A percentile compares a stretch with the other conserved stretches of the same genome.
phyloP scores from a whole-genome alignment of 2,329 filamentous ascomycete species.

The Lachnum nothofagi region DNA sequence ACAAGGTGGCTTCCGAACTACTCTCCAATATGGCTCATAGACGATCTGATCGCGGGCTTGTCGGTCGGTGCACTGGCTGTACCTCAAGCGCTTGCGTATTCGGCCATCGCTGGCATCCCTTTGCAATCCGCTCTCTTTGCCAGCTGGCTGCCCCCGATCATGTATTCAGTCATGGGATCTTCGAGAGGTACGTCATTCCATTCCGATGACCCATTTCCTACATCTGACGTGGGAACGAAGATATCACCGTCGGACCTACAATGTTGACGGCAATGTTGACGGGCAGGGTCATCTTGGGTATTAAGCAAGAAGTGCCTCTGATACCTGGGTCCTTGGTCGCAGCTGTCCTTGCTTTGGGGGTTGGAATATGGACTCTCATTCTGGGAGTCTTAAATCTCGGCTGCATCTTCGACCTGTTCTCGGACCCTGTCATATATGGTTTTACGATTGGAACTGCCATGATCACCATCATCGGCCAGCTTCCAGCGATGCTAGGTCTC shows the following conservation, averaged over 20 bases:
- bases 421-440: slow-evolving; percentile 57
- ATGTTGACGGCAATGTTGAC: slow-evolving; percentile 61
- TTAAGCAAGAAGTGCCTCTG: slow-evolving; percentile 38
- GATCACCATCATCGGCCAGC: slow-evolving; percentile 60
- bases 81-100: slow-evolving; percentile 55
- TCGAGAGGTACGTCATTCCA: slow-evolving; percentile 48
- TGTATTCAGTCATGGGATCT: slow-evolving; percentile 57
- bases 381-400: slow-evolving; percentile 59
- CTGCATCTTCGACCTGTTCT: slow-evolving; percentile 62
- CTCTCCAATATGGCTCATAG: slow-evolving; percentile 54
- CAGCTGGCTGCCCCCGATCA: slow-evolving; percentile 51
- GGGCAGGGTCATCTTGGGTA: slow-evolving; percentile 51
- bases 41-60: slow-evolving; percentile 57
- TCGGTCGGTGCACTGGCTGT: slow-evolving; percentile 57
- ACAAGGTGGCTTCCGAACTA: slow-evolving; percentile 58
- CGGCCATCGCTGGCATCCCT: slow-evolving; percentile 55
- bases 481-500: slow-evolving; percentile 36
- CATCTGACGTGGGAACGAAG: slow-evolving; percentile 42
- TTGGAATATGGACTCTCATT: slow-evolving; percentile 55
- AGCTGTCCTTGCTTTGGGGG: slow-evolving; percentile 58
- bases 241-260: slow-evolving; percentile 51
- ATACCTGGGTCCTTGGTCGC: slow-evolving; percentile 53
- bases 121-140: slow-evolving; percentile 58
- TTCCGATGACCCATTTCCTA: neutral
- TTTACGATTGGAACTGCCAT: slow-evolving; percentile 63